Conservation (phyloP, 2,329 filamentous ascomycete species). For the Epichloe gansuensis region DNA sequence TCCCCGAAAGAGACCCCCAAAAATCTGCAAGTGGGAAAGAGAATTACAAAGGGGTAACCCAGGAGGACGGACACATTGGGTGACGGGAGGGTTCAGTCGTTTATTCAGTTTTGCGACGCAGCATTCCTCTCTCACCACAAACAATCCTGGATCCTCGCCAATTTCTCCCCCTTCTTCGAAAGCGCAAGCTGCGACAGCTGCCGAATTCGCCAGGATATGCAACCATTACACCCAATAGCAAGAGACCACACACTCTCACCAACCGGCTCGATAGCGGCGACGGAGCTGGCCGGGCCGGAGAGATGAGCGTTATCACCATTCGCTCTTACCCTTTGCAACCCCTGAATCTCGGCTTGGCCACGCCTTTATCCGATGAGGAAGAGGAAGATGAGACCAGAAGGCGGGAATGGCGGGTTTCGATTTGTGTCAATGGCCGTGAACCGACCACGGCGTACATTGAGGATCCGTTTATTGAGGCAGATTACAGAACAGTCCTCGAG, state of each 20-base stretch:
- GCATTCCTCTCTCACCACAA: neutral
- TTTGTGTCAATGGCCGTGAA: slow-evolving; percentile 11
- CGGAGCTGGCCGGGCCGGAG: slow-evolving; percentile 4
- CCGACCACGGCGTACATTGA: slow-evolving; percentile 7
- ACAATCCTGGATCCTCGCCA: slow-evolving; percentile 1
- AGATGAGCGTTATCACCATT: slow-evolving; percentile 13
- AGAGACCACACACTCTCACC: slow-evolving; percentile 3
- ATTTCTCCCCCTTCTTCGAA: neutral
- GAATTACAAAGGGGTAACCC: too few relatives aligned
- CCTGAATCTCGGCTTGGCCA: slow-evolving; percentile 3
- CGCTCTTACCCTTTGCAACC: slow-evolving; percentile 7
- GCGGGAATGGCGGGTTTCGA: slow-evolving; percentile 14
- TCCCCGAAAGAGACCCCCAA: neutral
- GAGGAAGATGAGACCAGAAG: slow-evolving; percentile 3
- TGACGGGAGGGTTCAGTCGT: neutral
- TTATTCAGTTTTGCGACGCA: neutral
- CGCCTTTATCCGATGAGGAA: neutral
- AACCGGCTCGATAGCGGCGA: neutral
- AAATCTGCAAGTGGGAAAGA: neutral
- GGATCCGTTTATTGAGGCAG: slow-evolving; percentile 14
- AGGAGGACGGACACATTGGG: neutral
- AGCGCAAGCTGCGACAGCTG: slow-evolving; percentile 3
- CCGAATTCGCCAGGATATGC: slow-evolving; percentile 5
- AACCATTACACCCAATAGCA: slow-evolving; percentile 1
- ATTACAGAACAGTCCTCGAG: slow-evolving; percentile 16